Conservation (phyloP, 2,329 filamentous ascomycete species). For the Stachybotrys chartarum region DNA sequence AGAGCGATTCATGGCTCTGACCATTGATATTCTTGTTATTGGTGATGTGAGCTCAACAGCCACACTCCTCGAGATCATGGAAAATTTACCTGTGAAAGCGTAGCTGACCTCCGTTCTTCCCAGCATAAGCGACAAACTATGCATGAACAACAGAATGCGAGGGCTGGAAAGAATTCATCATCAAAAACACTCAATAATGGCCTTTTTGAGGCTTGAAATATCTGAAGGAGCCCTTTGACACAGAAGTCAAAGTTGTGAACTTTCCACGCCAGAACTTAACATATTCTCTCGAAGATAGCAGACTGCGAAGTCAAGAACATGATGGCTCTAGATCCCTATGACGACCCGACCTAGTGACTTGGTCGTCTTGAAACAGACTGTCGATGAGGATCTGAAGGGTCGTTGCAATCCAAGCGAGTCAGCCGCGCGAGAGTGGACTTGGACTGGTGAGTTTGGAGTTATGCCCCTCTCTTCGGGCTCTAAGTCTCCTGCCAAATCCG, state of each 20-base stretch:
- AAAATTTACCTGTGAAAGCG: not conserved
- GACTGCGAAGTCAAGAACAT: constrained; percentile 76
- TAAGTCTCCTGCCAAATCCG: not conserved
- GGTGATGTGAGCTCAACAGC: not conserved
- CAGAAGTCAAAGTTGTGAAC: constrained; percentile 58
- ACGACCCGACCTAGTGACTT: constrained; percentile 78
- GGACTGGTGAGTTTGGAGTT: constrained; percentile 96
- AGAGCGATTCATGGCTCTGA: not conserved
- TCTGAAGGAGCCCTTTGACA: constrained; percentile 52
- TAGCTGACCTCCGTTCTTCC: not conserved
- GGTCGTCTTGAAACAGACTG: constrained; percentile 84
- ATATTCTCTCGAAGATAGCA: constrained; percentile 70
- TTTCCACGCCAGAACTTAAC: constrained; percentile 84
- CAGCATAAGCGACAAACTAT: not conserved
- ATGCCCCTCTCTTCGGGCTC: constrained; percentile 14
- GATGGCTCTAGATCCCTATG: constrained; percentile 57
- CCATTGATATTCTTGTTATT: not conserved
- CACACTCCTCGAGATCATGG: not conserved
- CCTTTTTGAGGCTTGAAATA: constrained; percentile 25
- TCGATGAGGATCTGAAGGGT: constrained; percentile 73
- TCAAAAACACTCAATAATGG: not conserved
- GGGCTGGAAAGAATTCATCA: not conserved
- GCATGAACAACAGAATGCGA: not conserved
- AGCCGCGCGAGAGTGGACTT: constrained; percentile 78
- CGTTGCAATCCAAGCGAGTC: constrained; percentile 60